These are phyloP conservation scores for Peronospora farinosa DNA, from an alignment of 352 stramenopile genomes.

Conservation along the genomic window DNA sequence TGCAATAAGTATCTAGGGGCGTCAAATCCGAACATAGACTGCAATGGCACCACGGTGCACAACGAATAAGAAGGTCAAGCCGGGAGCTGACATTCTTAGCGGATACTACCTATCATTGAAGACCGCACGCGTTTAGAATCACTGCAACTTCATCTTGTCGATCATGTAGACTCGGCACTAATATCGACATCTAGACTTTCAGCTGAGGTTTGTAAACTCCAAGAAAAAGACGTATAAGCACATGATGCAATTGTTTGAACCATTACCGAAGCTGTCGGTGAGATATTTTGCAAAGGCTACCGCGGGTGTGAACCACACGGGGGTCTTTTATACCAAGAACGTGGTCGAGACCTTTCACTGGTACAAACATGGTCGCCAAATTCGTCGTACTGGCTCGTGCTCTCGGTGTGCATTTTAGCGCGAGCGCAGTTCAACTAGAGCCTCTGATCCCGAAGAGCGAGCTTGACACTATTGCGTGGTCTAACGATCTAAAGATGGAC, in stretches of 20 bases:
- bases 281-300: slow-evolving; percentile 47
- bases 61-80: neutral
- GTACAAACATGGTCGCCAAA: slow-evolving; percentile 61
- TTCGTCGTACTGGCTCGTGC: slow-evolving; percentile 59
- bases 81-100: too few relatives aligned
- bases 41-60: slow-evolving; percentile 49
- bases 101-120: too few relatives aligned
- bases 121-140: too few relatives aligned
- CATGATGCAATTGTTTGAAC: too few relatives aligned
- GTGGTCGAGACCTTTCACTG: too few relatives aligned
- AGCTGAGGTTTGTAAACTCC: too few relatives aligned
- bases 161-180: too few relatives aligned
- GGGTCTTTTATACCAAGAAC: too few relatives aligned
- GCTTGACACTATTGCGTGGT: slow-evolving; percentile 44
- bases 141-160: too few relatives aligned
- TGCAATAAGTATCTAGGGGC: slow-evolving; percentile 46
- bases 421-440: slow-evolving; percentile 43
- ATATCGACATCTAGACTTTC: too few relatives aligned
- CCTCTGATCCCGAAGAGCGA: slow-evolving; percentile 44
- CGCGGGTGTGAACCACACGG: slow-evolving; percentile 65
- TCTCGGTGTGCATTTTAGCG: slow-evolving; percentile 45
- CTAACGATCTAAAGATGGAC: slow-evolving; percentile 38
- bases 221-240: too few relatives aligned
- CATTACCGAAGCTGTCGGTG: slow-evolving; percentile 51
- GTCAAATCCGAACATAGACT: slow-evolving; percentile 74